Evolutionary conservation across 208 protist species (phyloP), one percentile per base, ranked within the genome.

Genomic region (Trypanosoma mega): DNA sequence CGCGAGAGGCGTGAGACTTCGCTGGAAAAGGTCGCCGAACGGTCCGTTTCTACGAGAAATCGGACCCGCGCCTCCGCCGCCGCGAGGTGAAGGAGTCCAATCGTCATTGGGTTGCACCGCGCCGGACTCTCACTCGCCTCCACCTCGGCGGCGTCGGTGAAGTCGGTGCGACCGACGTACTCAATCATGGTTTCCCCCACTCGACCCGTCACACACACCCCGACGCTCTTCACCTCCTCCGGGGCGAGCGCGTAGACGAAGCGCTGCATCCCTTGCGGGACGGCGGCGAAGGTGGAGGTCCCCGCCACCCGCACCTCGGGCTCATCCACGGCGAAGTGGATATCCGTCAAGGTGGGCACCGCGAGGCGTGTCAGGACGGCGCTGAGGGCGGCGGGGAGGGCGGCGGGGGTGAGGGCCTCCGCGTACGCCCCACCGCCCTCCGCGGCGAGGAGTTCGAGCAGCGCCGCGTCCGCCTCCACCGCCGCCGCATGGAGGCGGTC

Each of bases 281-380:
- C 43, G 30, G 71, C 67, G n/a, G 68, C 65, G 14, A 80, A 3
- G 23, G 26, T 48, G 3, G 24, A 29, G 3, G 45, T 29, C 48
- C 45, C 53, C 34, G 55, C 48, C 30, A 48, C 24, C 1, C 56
- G 59, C 23, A 66, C 57, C 8, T 55, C 72, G 14, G 61, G 48
- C 54, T 78, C 58, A 29, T 71, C 67, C 36, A 80, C 75, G 18
- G 43, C 1, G 23, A 82, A 49, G 21, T 43, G 50, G 4, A 87
- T 33, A 37, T 78, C 46, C 2, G 70, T 80, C 30, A 94, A 52
- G 0, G 79, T 80, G 16, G 83, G 83, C 20, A 94, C 80, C n/a
- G 60, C 68, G 4, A 71, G 54, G 0, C 63, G 63, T 16, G 50
- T 43, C 8, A 87, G 44, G 20, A 78, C 68, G n/a, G 60, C 16